Evolutionary conservation across 2,329 filamentous ascomycete species (phyloP), one percentile per base, ranked within the genome.

Genomic region (Arachnomyces sp.): DNA sequence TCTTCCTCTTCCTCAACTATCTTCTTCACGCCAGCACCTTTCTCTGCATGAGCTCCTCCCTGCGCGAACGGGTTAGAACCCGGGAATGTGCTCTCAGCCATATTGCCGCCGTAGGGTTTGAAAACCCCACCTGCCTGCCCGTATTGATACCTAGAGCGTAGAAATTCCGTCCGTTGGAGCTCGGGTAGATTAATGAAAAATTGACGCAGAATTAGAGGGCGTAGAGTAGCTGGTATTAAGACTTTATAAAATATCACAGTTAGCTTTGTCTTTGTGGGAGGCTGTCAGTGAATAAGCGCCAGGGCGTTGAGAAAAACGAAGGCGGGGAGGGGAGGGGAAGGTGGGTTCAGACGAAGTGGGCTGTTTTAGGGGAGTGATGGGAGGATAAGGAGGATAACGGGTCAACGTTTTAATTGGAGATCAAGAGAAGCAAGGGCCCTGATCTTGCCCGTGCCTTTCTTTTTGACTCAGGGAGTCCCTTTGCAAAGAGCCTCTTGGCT

Each of bases 1-100:
- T 94, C 87, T 55, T 93, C 87, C 39, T 94, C 87, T 55, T 93
- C 87, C 64, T 93, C 87, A 44, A 74, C 69, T 43, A 90, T 79
- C 46, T 84, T 77, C 47, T 73, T 74, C 76, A 38, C 36, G 52
- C 61, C 60, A 47, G 36, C 34, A 35, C 28, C 47, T 43, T 28
- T 66, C 61, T 42, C 71, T 48, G 36, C 40, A 30, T 54, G 45
- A 38, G 54, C 88, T 34, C 82, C 82, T 63, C 88, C 87, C 64
- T 79, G 78, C 60, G 82, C 78, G 54, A 89, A 89, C 28, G 84
- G 85, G 64, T 89, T 92, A 63, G 80, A 77, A 62, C 84, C 87
- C 43, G 82, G 83, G 65, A 93, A 92, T 54, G 71, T 78, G 55
- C 75, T 80, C 60, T 80, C 78, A 51, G 86, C 80, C 83, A 89